Percentiles rank a stretch among this genome's conserved stretches.
phyloP scores from a whole-genome alignment of 73 alveolate genomes.

The Tetrahymena thermophila region DNA sequence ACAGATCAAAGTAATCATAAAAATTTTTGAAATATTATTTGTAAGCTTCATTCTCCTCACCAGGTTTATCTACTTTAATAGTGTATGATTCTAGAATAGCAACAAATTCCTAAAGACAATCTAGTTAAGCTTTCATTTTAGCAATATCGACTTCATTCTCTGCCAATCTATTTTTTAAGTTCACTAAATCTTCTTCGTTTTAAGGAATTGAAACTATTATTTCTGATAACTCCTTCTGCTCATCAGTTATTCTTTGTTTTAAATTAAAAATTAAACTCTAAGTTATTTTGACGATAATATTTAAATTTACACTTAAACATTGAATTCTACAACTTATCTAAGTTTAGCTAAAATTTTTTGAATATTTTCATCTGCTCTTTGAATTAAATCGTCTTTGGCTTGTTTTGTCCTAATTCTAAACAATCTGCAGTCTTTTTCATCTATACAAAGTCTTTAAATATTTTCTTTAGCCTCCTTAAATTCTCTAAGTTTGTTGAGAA shows the following conservation, averaged over 20 bases:
- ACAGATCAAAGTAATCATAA: background rate
- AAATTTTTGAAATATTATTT: background rate
- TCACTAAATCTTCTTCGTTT: constrained; percentile 34
- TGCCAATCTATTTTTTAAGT: constrained; percentile 21
- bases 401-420: constrained; percentile 25
- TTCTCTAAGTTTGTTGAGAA: background rate
- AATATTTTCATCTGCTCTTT: constrained; percentile 10
- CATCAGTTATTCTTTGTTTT: background rate
- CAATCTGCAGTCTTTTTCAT: constrained; percentile 25
- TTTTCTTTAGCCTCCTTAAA: background rate
- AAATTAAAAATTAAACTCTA: background rate
- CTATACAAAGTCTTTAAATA: constrained; percentile 20
- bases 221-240: constrained; percentile 18
- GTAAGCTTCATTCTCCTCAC: background rate
- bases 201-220: constrained; percentile 18
- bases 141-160: constrained; percentile 44
- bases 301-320: background rate
- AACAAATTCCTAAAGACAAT: background rate
- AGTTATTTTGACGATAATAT: background rate
- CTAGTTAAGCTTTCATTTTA: constrained; percentile 7
- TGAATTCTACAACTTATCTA: constrained; percentile 7
- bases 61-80: background rate
- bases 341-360: constrained; percentile 3
- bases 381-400: constrained; percentile 9
- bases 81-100: background rate